Evolutionary conservation across 2,329 filamentous ascomycete species (phyloP), one percentile per base, ranked within the genome.

Genomic region (Botrytis squamosa): DNA sequence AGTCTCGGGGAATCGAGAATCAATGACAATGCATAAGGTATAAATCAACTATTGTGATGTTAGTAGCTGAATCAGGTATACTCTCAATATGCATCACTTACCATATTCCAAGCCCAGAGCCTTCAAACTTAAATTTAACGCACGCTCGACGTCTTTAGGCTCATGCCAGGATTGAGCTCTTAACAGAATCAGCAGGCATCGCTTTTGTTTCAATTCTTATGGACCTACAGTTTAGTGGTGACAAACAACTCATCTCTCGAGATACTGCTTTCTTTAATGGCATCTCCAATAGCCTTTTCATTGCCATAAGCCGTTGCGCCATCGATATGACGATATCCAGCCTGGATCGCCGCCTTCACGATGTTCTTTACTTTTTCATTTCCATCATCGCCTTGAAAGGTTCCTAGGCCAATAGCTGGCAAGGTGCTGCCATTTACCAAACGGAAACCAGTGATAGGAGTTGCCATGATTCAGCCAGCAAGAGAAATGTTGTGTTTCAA

Each of bases 181-280:
- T 40, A 22, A 5, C 25, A 52, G 4, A 33, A 22, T 57, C n/a
- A n/a, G 33, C 57, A 42, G 22, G 36, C 18, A 6, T n/a, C 29
- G 18, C 20, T 69, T 22, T 29, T 16, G 7, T 16, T 10, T 40
- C 10, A 1, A 46, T 29, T 33, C 14, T 12, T 5, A 9, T 40
- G n/a, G 22, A 20, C 46, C 38, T 59, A 33, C n/a, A 57, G 4
- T 57, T 52, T 59, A 2, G 62, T 68, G 7, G 52, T 63, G 25
- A 87, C 81, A 62, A 81, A 81, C 14, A 85, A 81, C 4, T 84
- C 81, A 46, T 77, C 79, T 29, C 82, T 82, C 74, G 80, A 79
- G 73, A 84, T 74, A 75, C 82, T 76, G 60, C 80, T 81, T 65
- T 81, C 80, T 49, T 77, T 78, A 42, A 84, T 81, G 33, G 81